Base-by-base conservation (phyloP, 73 alveolate genomes). In the Paramecium caudatum region DNA sequence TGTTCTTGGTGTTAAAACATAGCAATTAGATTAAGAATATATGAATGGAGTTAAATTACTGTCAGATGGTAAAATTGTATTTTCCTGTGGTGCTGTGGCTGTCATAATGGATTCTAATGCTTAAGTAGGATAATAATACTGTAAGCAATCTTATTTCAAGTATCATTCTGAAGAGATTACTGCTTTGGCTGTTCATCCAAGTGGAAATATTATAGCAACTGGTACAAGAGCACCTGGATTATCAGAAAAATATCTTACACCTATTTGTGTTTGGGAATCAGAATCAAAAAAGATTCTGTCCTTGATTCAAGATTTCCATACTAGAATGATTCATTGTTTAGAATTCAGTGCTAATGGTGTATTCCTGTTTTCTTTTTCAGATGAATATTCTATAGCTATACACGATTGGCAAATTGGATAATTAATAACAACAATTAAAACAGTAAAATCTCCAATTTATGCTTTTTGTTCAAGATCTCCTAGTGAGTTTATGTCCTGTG, bases 201-300 rank as follows among this genome's bases (percentile, higher is more conserved):
- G 93, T 69, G 92, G 93, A 91, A 83, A 88, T 39, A 96, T 94
- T 82, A 96, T 93, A 3, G 99, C 99, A 15, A 98, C 99, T 33
- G 99, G 99, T 2, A 94, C 97, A 93, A 95, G 91, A 96, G 99
- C 99, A 0, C 95, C 94, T 15, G 94, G 95, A 83, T 91, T 98
- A 12, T 27, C 23, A 82, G 94, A 95, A 94, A 93, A 98, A 84
- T 92, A 94, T 82, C 49, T 86, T 48, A 95, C 96, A 8, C 97
- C 92, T 81, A 90, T 97, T 41, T 96, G 82, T 78, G 94, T 97
- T 43, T 97, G 99, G 99, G 96, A 96, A 69, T 94, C 93, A 17
- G 93, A 91, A 34, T 33, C 68, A 13, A 62, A 86, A 39, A 36
- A 86, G 88, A 34, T 86, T 17, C 46, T 86, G 33, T 47, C 85